Conservation (phyloP, 73 alveolate species). For the Tetrahymena borealis region DNA sequence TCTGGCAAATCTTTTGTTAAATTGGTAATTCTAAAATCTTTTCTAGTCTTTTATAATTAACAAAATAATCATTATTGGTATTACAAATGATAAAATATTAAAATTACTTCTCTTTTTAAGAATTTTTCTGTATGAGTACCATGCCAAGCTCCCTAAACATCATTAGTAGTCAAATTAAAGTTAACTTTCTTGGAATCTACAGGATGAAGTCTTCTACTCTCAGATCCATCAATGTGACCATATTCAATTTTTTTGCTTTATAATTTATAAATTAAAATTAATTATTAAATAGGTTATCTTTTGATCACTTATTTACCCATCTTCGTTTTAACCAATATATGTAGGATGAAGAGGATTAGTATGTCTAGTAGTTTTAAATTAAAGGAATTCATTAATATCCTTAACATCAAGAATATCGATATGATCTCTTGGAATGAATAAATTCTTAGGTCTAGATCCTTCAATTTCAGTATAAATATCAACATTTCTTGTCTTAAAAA, state of each 20-base stretch:
- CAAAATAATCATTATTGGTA: neutral
- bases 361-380: conserved; percentile 48
- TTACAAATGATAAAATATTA: neutral
- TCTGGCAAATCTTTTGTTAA: conserved; percentile 35
- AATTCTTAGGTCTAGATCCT: conserved; percentile 77
- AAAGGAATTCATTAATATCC: conserved; percentile 22
- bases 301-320: conserved; percentile 36
- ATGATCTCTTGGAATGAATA: conserved; percentile 45
- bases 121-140: conserved; percentile 40
- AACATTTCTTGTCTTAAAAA: conserved; percentile 66
- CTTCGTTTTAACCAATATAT: conserved; percentile 53
- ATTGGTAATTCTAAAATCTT: conserved; percentile 19
- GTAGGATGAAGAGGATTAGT: conserved; percentile 94
- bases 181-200: conserved; percentile 47
- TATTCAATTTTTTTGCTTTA: conserved; percentile 41
- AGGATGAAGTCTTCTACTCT: conserved; percentile 57
- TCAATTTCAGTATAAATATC: conserved; percentile 72
- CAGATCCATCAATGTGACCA: conserved; percentile 62
- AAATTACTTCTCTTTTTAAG: conserved; percentile 22
- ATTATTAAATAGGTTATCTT: neutral
- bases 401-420: conserved; percentile 56
- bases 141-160: conserved; percentile 59
- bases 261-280: neutral
- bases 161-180: conserved; percentile 52
- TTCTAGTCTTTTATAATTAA: neutral